A percentile compares a stretch with the other conserved stretches of the same genome.
These are phyloP conservation scores for Trichoderma lentiforme DNA, from an alignment of 2,329 filamentous ascomycete genomes.

Conservation along the genomic window DNA sequence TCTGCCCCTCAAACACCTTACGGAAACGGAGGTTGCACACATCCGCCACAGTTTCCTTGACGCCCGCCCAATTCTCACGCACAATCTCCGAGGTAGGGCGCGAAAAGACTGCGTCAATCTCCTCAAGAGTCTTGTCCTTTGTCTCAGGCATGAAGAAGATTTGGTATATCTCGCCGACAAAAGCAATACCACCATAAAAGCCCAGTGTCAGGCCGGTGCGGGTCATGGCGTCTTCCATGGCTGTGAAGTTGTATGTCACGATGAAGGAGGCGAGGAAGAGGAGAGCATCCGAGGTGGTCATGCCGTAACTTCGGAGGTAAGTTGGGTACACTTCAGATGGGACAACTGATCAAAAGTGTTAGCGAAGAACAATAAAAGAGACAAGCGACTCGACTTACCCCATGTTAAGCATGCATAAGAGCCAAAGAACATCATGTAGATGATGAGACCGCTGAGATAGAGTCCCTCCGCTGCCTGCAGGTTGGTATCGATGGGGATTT, in stretches of 20 bases:
- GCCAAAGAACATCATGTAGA: constrained; percentile 68
- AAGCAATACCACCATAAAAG: constrained; percentile 71
- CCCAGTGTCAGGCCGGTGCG: constrained; percentile 63
- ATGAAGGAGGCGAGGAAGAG: constrained; percentile 70
- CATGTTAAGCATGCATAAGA: constrained; percentile 63
- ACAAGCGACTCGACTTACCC: constrained; percentile 28
- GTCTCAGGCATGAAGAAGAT: constrained; percentile 74
- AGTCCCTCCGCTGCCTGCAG: constrained; percentile 51
- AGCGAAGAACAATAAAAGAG: neutral
- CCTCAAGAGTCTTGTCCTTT: constrained; percentile 65
- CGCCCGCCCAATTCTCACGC: constrained; percentile 49
- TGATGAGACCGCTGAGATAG: constrained; percentile 64
- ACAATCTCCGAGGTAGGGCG: constrained; percentile 62
- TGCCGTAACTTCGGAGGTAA: constrained; percentile 69
- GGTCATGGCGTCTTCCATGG: constrained; percentile 67
- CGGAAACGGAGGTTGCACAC: constrained; percentile 24
- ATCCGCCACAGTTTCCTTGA: constrained; percentile 31
- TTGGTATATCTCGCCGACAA: constrained; percentile 69
- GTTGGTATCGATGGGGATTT: constrained; percentile 47
- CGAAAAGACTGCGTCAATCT: constrained; percentile 66
- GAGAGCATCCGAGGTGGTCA: constrained; percentile 66
- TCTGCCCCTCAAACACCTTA: constrained; percentile 26
- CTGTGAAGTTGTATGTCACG: constrained; percentile 71
- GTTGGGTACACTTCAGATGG: constrained; percentile 70
- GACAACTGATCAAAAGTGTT: constrained; percentile 39